Conservation (phyloP, 257 asterid species). For the Salvia rosmarinus region DNA sequence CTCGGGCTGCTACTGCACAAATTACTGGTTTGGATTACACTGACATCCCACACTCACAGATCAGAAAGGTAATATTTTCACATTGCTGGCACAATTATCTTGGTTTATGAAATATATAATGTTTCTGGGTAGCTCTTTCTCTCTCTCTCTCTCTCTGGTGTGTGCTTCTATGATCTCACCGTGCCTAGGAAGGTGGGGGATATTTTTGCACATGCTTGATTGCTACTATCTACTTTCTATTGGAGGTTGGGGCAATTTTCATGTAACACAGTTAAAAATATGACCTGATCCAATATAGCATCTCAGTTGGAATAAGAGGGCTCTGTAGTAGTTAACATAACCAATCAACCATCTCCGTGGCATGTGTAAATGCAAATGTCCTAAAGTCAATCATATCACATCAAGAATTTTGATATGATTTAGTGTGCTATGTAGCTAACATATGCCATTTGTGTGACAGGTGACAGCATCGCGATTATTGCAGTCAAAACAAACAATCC, state of each 20-base stretch:
- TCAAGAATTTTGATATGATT: conserved; percentile 15
- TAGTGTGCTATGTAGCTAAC: conserved; percentile 26
- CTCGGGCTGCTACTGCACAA: conserved; percentile 52
- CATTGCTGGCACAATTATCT: conserved; percentile 7
- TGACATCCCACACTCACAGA: conserved; percentile 87
- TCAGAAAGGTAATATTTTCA: conserved; percentile 74
- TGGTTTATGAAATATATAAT: conserved; percentile 19
- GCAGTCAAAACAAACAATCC: conserved; percentile 94
- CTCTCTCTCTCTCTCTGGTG: not conserved
- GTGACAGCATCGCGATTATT: conserved; percentile 85
- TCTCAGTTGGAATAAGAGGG: conserved; percentile 24
- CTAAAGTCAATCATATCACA: not conserved
- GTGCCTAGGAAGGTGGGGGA: conserved; percentile 4
- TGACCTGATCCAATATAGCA: not conserved
- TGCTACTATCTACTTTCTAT: conserved; percentile 9
- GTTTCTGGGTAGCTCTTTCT: not conserved
- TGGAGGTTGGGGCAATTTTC: conserved; percentile 15
- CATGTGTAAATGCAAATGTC: conserved; percentile 8
- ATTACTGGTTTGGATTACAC: conserved; percentile 62
- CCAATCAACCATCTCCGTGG: not conserved
- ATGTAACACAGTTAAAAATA: conserved; percentile 9
- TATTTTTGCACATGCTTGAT: conserved; percentile 12
- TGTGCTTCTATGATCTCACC: not conserved
- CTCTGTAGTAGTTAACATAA: not conserved
- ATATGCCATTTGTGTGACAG: conserved; percentile 47